Conservation (phyloP, 495 filamentous ascomycete genomes). For the Lasiosphaeris hirsuta region DNA sequence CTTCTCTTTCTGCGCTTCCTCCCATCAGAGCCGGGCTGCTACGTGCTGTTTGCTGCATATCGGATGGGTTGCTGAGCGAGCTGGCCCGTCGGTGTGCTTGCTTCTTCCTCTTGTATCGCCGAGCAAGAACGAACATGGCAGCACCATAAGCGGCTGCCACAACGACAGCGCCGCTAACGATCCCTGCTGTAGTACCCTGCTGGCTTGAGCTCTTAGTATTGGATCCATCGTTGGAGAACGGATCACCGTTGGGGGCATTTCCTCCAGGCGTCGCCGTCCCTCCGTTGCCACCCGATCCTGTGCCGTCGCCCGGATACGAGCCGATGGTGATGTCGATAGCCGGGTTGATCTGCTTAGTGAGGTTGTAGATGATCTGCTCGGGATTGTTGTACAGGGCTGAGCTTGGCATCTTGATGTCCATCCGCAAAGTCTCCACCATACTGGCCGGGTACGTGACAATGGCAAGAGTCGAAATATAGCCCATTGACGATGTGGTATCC, state of each 20-base stretch:
- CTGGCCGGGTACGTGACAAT: conserved; percentile 67
- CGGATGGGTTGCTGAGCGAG: conserved; percentile 55
- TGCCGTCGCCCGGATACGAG: conserved; percentile 38
- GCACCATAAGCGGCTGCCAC: conserved; percentile 91
- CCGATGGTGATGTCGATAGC: conserved; percentile 73
- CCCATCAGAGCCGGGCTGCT: conserved; percentile 56
- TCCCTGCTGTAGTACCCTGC: conserved; percentile 75
- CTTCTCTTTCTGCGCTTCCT: too few relatives aligned
- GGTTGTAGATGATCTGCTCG: conserved; percentile 53
- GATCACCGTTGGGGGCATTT: conserved; percentile 30
- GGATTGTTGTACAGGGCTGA: conserved; percentile 71
- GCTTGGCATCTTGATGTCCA: conserved; percentile 64
- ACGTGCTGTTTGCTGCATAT: conserved; percentile 55
- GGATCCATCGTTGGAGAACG: conserved; percentile 34
- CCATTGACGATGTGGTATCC: conserved; percentile 64
- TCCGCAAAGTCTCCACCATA: conserved; percentile 57
- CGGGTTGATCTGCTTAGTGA: conserved; percentile 81
- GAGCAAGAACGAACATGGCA: conserved; percentile 96
- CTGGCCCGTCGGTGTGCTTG: conserved; percentile 73
- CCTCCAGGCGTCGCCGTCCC: conserved; percentile 21
- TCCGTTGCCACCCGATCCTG: conserved; percentile 25
- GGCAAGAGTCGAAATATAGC: conserved; percentile 82
- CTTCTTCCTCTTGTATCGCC: conserved; percentile 87
- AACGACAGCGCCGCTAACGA: conserved; percentile 71
- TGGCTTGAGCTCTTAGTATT: conserved; percentile 50